phyloP scores from a whole-genome alignment of 495 filamentous ascomycete species.

The Darksidea phi region DNA sequence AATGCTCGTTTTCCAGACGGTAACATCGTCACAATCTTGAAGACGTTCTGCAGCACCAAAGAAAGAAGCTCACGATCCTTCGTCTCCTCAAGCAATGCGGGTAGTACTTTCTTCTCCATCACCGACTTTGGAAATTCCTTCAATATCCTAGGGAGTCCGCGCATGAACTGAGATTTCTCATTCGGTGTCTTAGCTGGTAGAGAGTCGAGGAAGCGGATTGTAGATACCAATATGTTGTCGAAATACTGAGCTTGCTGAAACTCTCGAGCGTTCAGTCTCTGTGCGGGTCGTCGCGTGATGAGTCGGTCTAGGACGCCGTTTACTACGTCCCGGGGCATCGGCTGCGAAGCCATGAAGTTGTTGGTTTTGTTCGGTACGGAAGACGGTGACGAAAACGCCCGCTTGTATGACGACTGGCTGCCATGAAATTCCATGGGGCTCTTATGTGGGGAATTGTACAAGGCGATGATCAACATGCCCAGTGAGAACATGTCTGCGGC shows the following conservation, averaged over 20 bases:
- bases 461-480: slow-evolving; percentile 79
- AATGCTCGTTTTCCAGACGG: slow-evolving; percentile 75
- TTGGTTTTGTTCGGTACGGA: slow-evolving; percentile 74
- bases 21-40: slow-evolving; percentile 75
- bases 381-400: slow-evolving; percentile 71
- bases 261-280: slow-evolving; percentile 82
- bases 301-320: slow-evolving; percentile 73
- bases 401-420: slow-evolving; percentile 76
- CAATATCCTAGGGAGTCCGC: slow-evolving; percentile 80
- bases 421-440: slow-evolving; percentile 81
- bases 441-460: slow-evolving; percentile 89
- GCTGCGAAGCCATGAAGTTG: slow-evolving; percentile 74
- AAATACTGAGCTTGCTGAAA: slow-evolving; percentile 95
- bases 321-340: slow-evolving; percentile 75
- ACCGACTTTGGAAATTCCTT: slow-evolving; percentile 89
- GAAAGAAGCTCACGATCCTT: slow-evolving; percentile 86
- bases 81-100: slow-evolving; percentile 81
- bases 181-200: slow-evolving; percentile 86
- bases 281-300: slow-evolving; percentile 80
- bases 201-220: slow-evolving; percentile 88
- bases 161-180: slow-evolving; percentile 89
- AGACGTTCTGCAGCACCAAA: slow-evolving; percentile 82
- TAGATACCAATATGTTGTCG: slow-evolving; percentile 92
- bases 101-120: slow-evolving; percentile 89
- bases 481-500: slow-evolving; percentile 90